phyloP scores from a whole-genome alignment of 768 basidiomycete genomes.

The Pisolithus microcarpus region DNA sequence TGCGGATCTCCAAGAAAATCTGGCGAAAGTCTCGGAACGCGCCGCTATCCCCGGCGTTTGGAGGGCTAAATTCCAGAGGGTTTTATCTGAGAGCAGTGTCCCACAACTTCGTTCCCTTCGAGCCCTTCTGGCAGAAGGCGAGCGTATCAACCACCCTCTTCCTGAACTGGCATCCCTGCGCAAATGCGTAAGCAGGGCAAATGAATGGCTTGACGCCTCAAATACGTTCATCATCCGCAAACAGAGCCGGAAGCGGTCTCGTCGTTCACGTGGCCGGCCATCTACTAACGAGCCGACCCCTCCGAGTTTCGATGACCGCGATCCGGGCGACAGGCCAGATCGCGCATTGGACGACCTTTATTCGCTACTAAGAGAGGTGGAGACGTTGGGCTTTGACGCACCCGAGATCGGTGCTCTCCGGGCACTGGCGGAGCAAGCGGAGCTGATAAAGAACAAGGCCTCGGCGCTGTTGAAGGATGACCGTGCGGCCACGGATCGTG shows the following conservation, averaged over 20 bases:
- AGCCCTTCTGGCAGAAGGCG: slow-evolving; percentile 80
- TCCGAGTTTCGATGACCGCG: slow-evolving; percentile 29
- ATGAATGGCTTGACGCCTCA: slow-evolving; percentile 83
- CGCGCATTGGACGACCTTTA: slow-evolving; percentile 66
- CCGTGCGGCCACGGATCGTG: slow-evolving; percentile 38
- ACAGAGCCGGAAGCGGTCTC: slow-evolving; percentile 70
- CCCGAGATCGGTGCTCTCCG: slow-evolving; percentile 60
- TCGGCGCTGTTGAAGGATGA: slow-evolving; percentile 41
- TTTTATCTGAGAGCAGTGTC: slow-evolving; percentile 60
- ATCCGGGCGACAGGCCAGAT: slow-evolving; percentile 64
- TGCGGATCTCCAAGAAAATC: slow-evolving; percentile 62
- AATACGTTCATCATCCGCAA: slow-evolving; percentile 74
- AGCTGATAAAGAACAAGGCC: slow-evolving; percentile 56
- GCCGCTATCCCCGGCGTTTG: slow-evolving; percentile 71
- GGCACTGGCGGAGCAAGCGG: slow-evolving; percentile 52
- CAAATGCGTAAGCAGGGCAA: slow-evolving; percentile 74
- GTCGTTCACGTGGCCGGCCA: slow-evolving; percentile 52
- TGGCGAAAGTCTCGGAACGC: slow-evolving; percentile 58
- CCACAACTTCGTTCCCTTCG: slow-evolving; percentile 74
- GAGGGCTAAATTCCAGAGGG: slow-evolving; percentile 60
- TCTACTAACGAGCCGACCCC: slow-evolving; percentile 37
- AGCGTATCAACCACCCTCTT: slow-evolving; percentile 72
- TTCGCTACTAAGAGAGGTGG: slow-evolving; percentile 61
- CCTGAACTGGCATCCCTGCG: slow-evolving; percentile 65
- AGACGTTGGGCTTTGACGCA: slow-evolving; percentile 76